Percentiles rank a stretch among this genome's conserved stretches.
Evolutionary conservation across 139 green algal species (phyloP).

Genomic region (Yamagishiella unicocca): DNA sequence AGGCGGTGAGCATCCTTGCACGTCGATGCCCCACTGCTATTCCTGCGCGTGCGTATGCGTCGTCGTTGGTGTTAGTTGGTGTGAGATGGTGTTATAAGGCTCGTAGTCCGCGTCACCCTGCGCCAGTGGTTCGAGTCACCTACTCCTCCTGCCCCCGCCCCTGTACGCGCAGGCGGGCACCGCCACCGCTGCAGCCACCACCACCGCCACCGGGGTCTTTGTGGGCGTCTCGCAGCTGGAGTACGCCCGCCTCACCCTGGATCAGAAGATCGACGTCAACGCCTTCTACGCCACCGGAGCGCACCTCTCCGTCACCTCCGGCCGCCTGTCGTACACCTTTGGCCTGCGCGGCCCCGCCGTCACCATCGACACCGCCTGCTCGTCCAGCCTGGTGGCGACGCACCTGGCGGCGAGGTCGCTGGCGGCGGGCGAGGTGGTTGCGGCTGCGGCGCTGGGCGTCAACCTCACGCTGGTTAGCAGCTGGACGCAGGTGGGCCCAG

Average conservation of each 20-base stretch:
- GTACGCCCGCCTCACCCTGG: slow-evolving; percentile 73
- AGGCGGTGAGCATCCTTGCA: no score
- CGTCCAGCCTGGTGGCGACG: slow-evolving; percentile 77
- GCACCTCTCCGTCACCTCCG: slow-evolving; percentile 78
- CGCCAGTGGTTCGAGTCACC: no score
- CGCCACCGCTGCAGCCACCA: background rate
- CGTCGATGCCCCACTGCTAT: no score
- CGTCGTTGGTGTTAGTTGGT: background rate
- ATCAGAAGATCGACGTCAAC: slow-evolving; percentile 54
- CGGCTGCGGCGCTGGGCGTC: slow-evolving; percentile 63
- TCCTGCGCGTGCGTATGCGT: background rate
- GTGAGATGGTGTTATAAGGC: background rate
- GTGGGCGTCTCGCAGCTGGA: slow-evolving; percentile 84
- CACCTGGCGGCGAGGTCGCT: slow-evolving; percentile 62
- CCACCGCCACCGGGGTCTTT: slow-evolving; percentile 69
- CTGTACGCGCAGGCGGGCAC: background rate
- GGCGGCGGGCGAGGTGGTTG: slow-evolving; percentile 15
- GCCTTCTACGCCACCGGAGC: slow-evolving; percentile 80
- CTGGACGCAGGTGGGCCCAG: slow-evolving; percentile 73
- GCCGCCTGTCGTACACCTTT: slow-evolving; percentile 72
- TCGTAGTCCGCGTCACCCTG: background rate
- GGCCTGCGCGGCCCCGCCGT: slow-evolving; percentile 75
- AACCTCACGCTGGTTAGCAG: slow-evolving; percentile 74
- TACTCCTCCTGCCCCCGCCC: no score
- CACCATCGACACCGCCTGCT: slow-evolving; percentile 89